Base-by-base conservation (phyloP, 768 basidiomycete species). In the Agrocybe chaxingu region DNA sequence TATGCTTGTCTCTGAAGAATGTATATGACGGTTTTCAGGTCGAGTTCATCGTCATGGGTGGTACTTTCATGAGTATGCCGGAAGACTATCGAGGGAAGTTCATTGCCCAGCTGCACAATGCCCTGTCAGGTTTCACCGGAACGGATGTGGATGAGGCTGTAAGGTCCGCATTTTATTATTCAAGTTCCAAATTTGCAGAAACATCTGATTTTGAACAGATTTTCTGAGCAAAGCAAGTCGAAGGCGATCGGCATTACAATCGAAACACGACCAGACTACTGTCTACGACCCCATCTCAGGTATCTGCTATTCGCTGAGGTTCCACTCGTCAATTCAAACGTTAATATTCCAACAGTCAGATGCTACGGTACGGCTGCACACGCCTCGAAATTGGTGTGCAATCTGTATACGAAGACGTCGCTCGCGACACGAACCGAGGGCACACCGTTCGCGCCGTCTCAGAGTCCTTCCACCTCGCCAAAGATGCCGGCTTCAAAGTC, bases 41-140 rank as follows among this genome's bases (percentile, higher is more conserved):
- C 30, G 90, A 92, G 59, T 89, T 86, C 58, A 98, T 97, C 56
- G 79, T 96, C 54, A 98, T 98, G 97, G 97, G 97, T 18, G 97
- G 97, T 40, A 99, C 97, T 8, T 99, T 99, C 69, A 98, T 99
- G 94, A 98, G 95, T 63, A 96, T 98, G 89, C 90, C 95, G 34
- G 94, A 98, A 66, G 91, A 93, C 40, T 98, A 99, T 66, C 82
- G 97, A 53, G 84, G 82, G 53, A 85, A 89, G 56, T 99, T 99
- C 57, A 80, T 98, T 48, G 94, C 96, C 1, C 95, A 98, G 54
- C 75, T 99, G 48, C 97, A 98, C 66, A 98, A 98, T 66, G 96
- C 97, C 1, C 74, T 99, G 4, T 94, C 92, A 11, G 97, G 97
- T 0, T 95, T 90, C 63, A 98, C 95, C 1, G 93, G 93, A 1